Conservation (phyloP, 192 early-diverging fungal genomes). For the Coemansia sp. region DNA sequence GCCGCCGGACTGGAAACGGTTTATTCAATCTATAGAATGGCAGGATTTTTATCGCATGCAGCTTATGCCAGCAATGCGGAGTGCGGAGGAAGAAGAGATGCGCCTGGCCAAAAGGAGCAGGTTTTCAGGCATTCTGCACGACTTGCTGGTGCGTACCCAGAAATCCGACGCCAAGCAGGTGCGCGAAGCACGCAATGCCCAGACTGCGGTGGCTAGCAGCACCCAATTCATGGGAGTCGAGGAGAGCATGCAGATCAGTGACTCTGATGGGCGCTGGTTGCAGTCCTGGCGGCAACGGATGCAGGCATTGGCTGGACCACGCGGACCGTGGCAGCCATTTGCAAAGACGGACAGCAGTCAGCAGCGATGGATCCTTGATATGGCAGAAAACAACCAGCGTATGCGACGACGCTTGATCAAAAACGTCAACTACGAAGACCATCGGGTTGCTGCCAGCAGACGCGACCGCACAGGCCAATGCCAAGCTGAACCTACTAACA, state of each 20-base stretch:
- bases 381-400: slow-evolving; percentile 32
- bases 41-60: slow-evolving; percentile 29
- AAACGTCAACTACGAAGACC: slow-evolving; percentile 24
- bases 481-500: too few species aligned
- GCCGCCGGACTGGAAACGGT: slow-evolving; percentile 6
- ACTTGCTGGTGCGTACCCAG: slow-evolving; percentile 21
- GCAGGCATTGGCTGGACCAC: slow-evolving; percentile 22
- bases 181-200: slow-evolving; percentile 22
- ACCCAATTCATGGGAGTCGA: slow-evolving; percentile 33
- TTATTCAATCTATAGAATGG: slow-evolving; percentile 22
- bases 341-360: background rate
- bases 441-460: slow-evolving; percentile 24
- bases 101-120: slow-evolving; percentile 13
- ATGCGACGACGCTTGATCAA: slow-evolving; percentile 34
- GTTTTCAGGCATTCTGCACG: slow-evolving; percentile 25
- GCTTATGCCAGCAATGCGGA: slow-evolving; percentile 45
- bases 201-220: slow-evolving; percentile 25
- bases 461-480: slow-evolving; percentile 32
- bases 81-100: slow-evolving; percentile 37
- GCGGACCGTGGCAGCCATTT: slow-evolving; percentile 25
- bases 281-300: slow-evolving; percentile 30
- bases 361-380: slow-evolving; percentile 41
- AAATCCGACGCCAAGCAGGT: slow-evolving; percentile 15
- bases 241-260: slow-evolving; percentile 10
- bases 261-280: slow-evolving; percentile 20